Conservation (phyloP, 1,284 basidiomycete genomes). For the Schizopora paradoxa region DNA sequence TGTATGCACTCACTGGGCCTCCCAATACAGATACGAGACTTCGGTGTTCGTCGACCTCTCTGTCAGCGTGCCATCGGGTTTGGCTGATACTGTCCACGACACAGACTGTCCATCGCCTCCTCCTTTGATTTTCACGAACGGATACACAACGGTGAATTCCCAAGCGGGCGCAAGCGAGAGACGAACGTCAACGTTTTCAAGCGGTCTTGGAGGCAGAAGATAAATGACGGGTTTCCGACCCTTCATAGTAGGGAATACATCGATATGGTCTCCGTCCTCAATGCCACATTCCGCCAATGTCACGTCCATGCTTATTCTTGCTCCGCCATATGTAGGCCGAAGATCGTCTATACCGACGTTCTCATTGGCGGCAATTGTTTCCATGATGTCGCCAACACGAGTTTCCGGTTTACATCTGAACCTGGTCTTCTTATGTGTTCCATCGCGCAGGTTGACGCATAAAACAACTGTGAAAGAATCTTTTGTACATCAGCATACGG, state of each 20-base stretch:
- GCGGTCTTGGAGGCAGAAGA: slow-evolving; percentile 24
- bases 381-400: too few relatives aligned
- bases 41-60: slow-evolving; percentile 22
- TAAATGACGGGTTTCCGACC: slow-evolving; percentile 32
- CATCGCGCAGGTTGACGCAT: too few relatives aligned
- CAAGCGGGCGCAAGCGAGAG: slow-evolving; percentile 27
- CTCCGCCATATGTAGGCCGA: too few relatives aligned
- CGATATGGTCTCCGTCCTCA: neutral
- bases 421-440: too few relatives aligned
- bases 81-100: slow-evolving; percentile 26
- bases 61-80: slow-evolving; percentile 24
- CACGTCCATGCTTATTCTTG: too few relatives aligned
- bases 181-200: slow-evolving; percentile 22
- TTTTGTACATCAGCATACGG: too few relatives aligned
- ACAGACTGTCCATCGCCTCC: slow-evolving; percentile 19
- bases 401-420: too few relatives aligned
- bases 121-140: slow-evolving; percentile 23
- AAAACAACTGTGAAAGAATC: too few relatives aligned
- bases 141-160: slow-evolving; percentile 32
- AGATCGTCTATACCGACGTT: too few relatives aligned
- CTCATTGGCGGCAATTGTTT: too few relatives aligned
- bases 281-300: neutral
- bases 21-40: slow-evolving; percentile 33
- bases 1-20: slow-evolving; percentile 26
- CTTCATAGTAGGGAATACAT: neutral